Conservation (phyloP, 2,329 filamentous ascomycete species). For the Claviceps pazoutovae region DNA sequence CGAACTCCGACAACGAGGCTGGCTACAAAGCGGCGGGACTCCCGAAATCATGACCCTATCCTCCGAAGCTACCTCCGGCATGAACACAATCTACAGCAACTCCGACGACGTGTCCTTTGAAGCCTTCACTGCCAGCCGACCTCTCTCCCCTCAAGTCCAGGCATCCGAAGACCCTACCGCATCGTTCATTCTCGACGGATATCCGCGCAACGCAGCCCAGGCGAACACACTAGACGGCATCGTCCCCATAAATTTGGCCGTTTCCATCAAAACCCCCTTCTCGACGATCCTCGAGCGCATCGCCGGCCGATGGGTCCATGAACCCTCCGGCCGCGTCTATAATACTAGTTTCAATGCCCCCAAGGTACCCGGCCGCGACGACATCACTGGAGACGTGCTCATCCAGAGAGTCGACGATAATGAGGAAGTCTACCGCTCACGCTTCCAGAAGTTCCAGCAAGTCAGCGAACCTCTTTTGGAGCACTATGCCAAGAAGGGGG, state of each 20-base stretch:
- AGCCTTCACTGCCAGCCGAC: conserved; percentile 1
- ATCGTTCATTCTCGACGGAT: conserved; percentile 92
- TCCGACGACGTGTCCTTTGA: conserved; percentile 13
- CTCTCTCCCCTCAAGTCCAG: conserved; percentile 18
- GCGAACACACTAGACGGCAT: conserved; percentile 64
- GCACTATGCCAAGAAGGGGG: conserved; percentile 73
- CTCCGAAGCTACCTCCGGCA: conserved; percentile 24
- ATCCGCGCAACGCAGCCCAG: conserved; percentile 76
- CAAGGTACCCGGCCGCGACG: conserved; percentile 66
- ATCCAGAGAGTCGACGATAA: conserved; percentile 76
- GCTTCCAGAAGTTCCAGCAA: conserved; percentile 74
- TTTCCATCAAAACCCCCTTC: conserved; percentile 73
- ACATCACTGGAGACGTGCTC: conserved; percentile 77
- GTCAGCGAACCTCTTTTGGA: conserved; percentile 74
- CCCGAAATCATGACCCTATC: conserved; percentile 39
- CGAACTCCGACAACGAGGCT: conserved; percentile 73
- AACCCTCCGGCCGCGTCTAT: conserved; percentile 81
- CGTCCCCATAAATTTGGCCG: conserved; percentile 88
- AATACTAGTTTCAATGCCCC: conserved; percentile 89
- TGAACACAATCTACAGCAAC: conserved; percentile 14
- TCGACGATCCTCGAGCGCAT: conserved; percentile 83
- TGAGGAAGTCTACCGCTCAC: conserved; percentile 68
- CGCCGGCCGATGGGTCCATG: conserved; percentile 84
- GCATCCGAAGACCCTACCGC: conserved; percentile 58
- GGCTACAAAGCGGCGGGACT: conserved; percentile 46